A percentile compares a stretch with the other conserved stretches of the same genome.
Evolutionary conservation across 345 rosid genomes (phyloP).

Genomic region (Barbarea vulgaris): DNA sequence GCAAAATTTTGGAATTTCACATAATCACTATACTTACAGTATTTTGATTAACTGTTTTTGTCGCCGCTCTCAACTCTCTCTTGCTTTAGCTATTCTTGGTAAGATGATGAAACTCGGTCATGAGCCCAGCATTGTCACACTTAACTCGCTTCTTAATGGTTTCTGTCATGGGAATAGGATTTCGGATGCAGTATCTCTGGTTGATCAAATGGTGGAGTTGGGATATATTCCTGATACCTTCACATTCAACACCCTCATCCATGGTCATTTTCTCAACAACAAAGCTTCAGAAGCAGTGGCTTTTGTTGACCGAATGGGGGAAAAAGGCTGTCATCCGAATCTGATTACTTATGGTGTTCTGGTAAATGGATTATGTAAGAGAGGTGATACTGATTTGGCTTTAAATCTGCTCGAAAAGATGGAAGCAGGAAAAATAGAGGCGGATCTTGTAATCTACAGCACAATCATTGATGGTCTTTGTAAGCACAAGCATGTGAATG

Average conservation of each 20-base stretch:
- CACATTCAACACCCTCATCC: background rate
- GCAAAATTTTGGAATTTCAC: background rate
- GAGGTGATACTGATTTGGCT: constrained; percentile 3
- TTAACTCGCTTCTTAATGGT: background rate
- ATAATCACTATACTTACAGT: background rate
- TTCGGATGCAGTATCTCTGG: background rate
- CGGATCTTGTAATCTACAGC: background rate
- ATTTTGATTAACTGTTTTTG: constrained; percentile 7
- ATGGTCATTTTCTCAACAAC: background rate
- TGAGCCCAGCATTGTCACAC: background rate
- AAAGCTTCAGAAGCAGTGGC: background rate
- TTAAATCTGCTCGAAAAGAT: background rate
- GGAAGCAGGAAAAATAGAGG: background rate
- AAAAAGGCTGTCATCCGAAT: background rate
- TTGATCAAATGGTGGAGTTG: background rate
- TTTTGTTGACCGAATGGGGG: background rate
- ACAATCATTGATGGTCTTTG: constrained; percentile 10
- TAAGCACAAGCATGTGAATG: background rate
- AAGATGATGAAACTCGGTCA: background rate
- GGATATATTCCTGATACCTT: background rate
- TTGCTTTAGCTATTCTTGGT: background rate
- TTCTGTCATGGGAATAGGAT: background rate
- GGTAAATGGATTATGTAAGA: background rate
- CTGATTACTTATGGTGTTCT: background rate
- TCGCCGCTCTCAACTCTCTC: background rate